Evolutionary conservation across 2,329 filamentous ascomycete genomes (phyloP).

Genomic region (Fusarium clavum): DNA sequence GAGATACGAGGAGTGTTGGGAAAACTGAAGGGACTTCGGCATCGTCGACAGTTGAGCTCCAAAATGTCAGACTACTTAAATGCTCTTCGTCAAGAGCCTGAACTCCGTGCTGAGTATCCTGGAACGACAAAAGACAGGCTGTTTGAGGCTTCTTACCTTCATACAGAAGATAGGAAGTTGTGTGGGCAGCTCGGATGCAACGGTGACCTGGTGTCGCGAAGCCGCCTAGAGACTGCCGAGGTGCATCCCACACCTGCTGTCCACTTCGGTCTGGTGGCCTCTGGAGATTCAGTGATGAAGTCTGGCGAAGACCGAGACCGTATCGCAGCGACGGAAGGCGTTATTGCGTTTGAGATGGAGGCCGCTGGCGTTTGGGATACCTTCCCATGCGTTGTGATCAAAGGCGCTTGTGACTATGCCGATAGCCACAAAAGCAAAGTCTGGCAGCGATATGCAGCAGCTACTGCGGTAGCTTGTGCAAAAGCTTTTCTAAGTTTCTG

Average conservation of each 20-base stretch:
- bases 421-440: conserved; percentile 24
- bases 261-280: neutral
- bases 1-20: rapidly evolving
- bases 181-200: neutral
- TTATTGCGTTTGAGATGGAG: conserved; percentile 4
- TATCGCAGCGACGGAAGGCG: rapidly evolving
- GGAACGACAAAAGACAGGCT: rapidly evolving
- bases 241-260: neutral
- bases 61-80: neutral
- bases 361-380: neutral
- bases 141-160: rapidly evolving
- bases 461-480: neutral
- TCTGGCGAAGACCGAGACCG: neutral
- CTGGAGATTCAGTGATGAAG: neutral
- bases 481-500: conserved; percentile 8
- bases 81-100: neutral
- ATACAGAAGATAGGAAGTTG: rapidly evolving
- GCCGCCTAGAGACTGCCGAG: rapidly evolving
- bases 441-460: conserved; percentile 27
- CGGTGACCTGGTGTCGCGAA: rapidly evolving
- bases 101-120: neutral
- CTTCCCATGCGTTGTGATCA: conserved; percentile 4
- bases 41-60: rapidly evolving
- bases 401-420: conserved; percentile 25
- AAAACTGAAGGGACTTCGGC: neutral